These are phyloP conservation scores for Gynostemma pentaphyllum DNA, from an alignment of 306 rosid species.

Conservation along the genomic window DNA sequence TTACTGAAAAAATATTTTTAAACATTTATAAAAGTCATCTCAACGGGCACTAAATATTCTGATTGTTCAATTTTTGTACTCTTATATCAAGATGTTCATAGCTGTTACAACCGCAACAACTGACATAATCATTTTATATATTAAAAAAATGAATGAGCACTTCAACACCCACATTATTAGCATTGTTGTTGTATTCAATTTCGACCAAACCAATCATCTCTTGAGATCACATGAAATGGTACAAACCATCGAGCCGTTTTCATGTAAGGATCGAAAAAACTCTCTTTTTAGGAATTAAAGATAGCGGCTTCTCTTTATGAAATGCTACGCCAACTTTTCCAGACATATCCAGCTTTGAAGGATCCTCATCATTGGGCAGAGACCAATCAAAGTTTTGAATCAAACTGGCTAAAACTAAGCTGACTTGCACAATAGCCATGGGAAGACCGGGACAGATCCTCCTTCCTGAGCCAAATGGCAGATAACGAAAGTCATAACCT, in stretches of 20 bases:
- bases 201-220: no score
- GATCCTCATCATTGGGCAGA: conserved; percentile 15
- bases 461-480: conserved; percentile 23
- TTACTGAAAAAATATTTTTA: no score
- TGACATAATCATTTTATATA: no score
- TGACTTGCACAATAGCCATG: conserved; percentile 11
- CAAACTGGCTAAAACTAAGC: conserved; percentile 10
- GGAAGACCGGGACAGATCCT: conserved; percentile 24
- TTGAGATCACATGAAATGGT: no score
- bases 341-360: conserved; percentile 4
- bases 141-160: no score
- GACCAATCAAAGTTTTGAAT: conserved; percentile 19
- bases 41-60: no score
- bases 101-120: no score
- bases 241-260: background rate
- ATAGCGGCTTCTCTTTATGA: conserved; percentile 12
- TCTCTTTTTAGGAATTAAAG: conserved; percentile 6
- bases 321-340: conserved; percentile 10
- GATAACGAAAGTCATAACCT: conserved; percentile 18
- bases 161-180: no score
- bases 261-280: background rate
- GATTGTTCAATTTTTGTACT: no score
- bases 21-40: no score
- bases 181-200: no score
- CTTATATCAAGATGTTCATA: no score